Percentiles rank a stretch among this genome's conserved stretches.
Conservation (phyloP, 805 yeast genomes). For the Saturnispora sanitii region DNA sequence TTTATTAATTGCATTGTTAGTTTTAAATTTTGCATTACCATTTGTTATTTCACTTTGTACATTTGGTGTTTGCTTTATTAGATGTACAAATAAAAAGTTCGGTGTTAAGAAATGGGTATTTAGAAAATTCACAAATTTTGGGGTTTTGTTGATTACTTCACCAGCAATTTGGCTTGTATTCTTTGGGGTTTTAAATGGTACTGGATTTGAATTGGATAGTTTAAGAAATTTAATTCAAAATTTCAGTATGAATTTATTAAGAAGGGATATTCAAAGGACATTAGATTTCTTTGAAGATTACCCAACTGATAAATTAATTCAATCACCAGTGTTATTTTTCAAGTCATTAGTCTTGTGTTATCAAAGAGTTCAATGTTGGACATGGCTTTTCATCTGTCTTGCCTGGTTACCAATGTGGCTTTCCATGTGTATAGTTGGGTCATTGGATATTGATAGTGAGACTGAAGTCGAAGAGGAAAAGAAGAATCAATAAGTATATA, state of each 20-base stretch:
- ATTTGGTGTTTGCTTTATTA: conserved; percentile 63
- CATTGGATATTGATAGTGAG: conserved; percentile 15
- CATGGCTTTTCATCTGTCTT: conserved; percentile 63
- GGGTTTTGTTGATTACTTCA: conserved; percentile 23
- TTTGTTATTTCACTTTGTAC: conserved; percentile 59
- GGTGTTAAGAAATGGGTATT: neutral
- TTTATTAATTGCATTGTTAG: conserved; percentile 60
- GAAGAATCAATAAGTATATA: conserved; percentile 9
- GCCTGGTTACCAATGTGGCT: conserved; percentile 87
- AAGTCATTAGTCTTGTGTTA: conserved; percentile 52
- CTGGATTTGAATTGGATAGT: conserved; percentile 22
- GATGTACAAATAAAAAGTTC: conserved; percentile 21
- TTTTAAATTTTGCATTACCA: conserved; percentile 79
- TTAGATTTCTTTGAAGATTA: conserved; percentile 13
- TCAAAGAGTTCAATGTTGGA: conserved; percentile 68
- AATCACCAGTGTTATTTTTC: conserved; percentile 34
- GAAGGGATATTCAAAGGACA: conserved; percentile 14
- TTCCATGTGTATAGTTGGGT: conserved; percentile 17
- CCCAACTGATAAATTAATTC: conserved; percentile 12
- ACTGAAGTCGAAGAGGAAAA: conserved; percentile 9
- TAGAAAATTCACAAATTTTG: conserved; percentile 14
- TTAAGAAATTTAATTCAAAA: conserved; percentile 26
- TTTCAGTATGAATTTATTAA: conserved; percentile 14
- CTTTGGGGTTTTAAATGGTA: conserved; percentile 19
- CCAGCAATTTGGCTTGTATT: conserved; percentile 24